Base-by-base conservation (phyloP, 768 basidiomycete genomes). In the Pisolithus marmoratus region DNA sequence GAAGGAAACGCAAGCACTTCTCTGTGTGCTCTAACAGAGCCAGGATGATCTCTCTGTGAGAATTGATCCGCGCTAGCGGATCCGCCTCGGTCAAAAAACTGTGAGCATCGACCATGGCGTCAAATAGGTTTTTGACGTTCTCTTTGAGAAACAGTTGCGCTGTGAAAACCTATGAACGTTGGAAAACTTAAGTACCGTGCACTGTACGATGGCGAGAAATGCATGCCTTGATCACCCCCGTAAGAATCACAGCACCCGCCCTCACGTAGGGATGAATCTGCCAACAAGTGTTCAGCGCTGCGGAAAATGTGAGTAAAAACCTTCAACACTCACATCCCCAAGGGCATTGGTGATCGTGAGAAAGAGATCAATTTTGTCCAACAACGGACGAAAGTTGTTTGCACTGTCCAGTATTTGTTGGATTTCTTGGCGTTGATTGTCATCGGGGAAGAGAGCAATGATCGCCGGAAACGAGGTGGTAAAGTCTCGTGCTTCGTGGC, bases 1-100 rank as follows among this genome's bases (percentile, higher is more conserved):
- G 55, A 26, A 68, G 64, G 40, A 68, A 68, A 53, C 65, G 64
- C 2, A 56, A 60, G 42, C 67, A 68, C 44, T 68, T 66, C 5
- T 56, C 54, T 3, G 61, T 61, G 52, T 68, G 66, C 19, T 53
- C 46, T 7, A 54, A 48, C 38, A 68, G 48, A 2, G 31, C 31
- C 5, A 8, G 22, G 19, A 58, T 56, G 4, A 52, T 52, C 31
- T 49, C 23, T n/a, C 7, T 27, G 15, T 58, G 50, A 5, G 51
- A 52, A 12, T 49, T 43, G 12, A 57, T 48, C 11, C 19, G 40
- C 23, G 22, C 31, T 12, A 58, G 43, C 22, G 46, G 44, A 7
- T 56, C 42, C 9, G 40, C 38, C 5, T 49, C 56, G 12, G 26
- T 22, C 11, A 58, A 23, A 31, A 58, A 55, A 27, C 24, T 23